phyloP scores from a whole-genome alignment of 345 rosid species.

The Lumnitzera littorea region DNA sequence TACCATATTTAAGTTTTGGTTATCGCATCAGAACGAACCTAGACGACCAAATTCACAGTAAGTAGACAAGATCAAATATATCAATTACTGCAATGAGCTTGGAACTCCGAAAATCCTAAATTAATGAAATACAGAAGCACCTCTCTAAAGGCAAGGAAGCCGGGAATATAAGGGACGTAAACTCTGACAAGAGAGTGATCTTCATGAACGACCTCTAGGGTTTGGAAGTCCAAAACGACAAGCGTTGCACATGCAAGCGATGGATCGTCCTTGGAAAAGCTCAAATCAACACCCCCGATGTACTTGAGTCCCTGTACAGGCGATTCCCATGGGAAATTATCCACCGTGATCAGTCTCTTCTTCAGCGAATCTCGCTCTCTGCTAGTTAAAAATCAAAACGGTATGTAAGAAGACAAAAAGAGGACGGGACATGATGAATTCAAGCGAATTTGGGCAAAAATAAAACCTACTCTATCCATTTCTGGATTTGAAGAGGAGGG shows the following conservation, averaged over 20 bases:
- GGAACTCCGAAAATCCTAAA: neutral
- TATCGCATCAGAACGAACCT: too few relatives aligned
- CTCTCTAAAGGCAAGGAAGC: conserved; percentile 92
- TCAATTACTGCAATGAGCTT: neutral
- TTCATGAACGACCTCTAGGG: conserved; percentile 41
- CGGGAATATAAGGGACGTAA: conserved; percentile 66
- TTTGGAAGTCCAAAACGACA: conserved; percentile 54
- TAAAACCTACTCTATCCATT: conserved; percentile 24
- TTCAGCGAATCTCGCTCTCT: conserved; percentile 61
- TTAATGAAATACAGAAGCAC: conserved; percentile 15
- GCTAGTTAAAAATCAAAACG: neutral
- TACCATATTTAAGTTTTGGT: too few relatives aligned
- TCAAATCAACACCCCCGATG: conserved; percentile 91
- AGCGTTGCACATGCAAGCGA: conserved; percentile 66
- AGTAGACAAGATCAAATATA: neutral
- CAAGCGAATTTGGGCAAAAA: neutral
- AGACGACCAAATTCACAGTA: too few relatives aligned
- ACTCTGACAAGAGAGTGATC: conserved; percentile 40
- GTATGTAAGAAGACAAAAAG: neutral
- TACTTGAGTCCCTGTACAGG: conserved; percentile 36
- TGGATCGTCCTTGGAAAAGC: conserved; percentile 64
- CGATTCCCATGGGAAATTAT: conserved; percentile 63
- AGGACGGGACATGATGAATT: neutral
- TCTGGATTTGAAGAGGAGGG: conserved; percentile 15
- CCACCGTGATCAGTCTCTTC: conserved; percentile 45